Base-by-base conservation (phyloP, 371 early-diverging fungal species). In the Actinomortierella wolfii region DNA sequence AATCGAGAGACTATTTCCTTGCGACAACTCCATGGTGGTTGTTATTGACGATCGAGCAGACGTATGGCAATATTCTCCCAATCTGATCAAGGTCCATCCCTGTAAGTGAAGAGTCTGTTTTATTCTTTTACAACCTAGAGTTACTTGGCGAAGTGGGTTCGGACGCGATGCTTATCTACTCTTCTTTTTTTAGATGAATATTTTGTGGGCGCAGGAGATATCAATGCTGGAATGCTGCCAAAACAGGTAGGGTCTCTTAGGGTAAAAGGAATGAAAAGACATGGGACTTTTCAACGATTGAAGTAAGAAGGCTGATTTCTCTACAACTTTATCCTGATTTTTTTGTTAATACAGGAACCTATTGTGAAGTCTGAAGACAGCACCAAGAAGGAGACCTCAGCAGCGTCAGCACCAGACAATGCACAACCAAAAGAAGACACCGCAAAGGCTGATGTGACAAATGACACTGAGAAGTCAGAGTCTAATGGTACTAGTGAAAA, bases 21-120 rank as follows among this genome's bases (percentile, higher is more conserved):
- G 91, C 64, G 96, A 98, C 69, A 90, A 91, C 29, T 94, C 93
- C 34, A 98, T 98, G 96, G 99, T 99, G 0, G 94, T 98, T 1
- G 94, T 97, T 21, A 79, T 99, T 39, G 99, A 99, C 78, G 99
- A 99, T 79, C 88, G 99, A 20, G 92, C 90, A 0, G 99, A 99
- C 76, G 94, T 99, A 0, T 99, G 99, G 99, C 83, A 87, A 29
- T 92, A 90, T 83, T 89, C 96, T 4, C 92, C 90, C 3, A 96
- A 96, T 76, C 66, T 98, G 25, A 88, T 97, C 54, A 86, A 90
- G 56, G 93, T 98, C 23, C 83, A 85, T 48, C 95, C 95, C 42
- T 98, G 96, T 94, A 87, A 77, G 85, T 73, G 13, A 18, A 23
- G 9, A 14, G 28, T 54, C 11, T 51, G 18, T 51, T 20, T 44